These are phyloP conservation scores for Lachnellula cervina DNA, from an alignment of 2,329 filamentous ascomycete species.

Conservation along the genomic window DNA sequence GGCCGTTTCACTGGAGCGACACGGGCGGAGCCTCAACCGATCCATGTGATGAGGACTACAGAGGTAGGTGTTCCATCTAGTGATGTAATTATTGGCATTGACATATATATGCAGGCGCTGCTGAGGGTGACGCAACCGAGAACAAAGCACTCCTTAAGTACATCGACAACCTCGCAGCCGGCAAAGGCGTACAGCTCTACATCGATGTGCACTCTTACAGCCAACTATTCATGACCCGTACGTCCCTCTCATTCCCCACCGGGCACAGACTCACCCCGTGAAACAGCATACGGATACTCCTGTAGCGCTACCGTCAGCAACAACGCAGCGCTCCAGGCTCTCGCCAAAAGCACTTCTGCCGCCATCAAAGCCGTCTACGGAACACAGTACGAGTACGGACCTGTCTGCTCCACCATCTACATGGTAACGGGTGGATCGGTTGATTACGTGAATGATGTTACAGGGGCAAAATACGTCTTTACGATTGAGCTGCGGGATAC, in stretches of 20 bases:
- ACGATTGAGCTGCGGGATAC: slow-evolving; percentile 47
- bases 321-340: slow-evolving; percentile 42
- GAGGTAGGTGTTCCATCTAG: slow-evolving; percentile 44
- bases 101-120: slow-evolving; percentile 30
- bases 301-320: slow-evolving; percentile 45
- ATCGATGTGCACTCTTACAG: slow-evolving; percentile 63
- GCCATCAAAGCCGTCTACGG: slow-evolving; percentile 53
- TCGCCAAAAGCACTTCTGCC: slow-evolving; percentile 44
- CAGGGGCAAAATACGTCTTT: slow-evolving; percentile 33
- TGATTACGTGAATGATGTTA: slow-evolving; percentile 41
- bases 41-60: slow-evolving; percentile 47
- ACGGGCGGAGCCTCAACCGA: slow-evolving; percentile 44
- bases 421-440: slow-evolving; percentile 44
- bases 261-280: neutral
- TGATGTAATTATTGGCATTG: slow-evolving; percentile 8
- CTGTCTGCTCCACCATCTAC: slow-evolving; percentile 58
- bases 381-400: slow-evolving; percentile 37
- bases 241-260: slow-evolving; percentile 1
- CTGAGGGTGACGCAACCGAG: slow-evolving; percentile 46
- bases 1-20: slow-evolving; percentile 46
- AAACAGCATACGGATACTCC: slow-evolving; percentile 51
- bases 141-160: slow-evolving; percentile 45
- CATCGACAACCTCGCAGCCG: slow-evolving; percentile 37
- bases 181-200: slow-evolving; percentile 53
- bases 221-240: slow-evolving; percentile 50